Conservation (phyloP, 108 stramenopile species). For the Aurantiochytrium sp. region DNA sequence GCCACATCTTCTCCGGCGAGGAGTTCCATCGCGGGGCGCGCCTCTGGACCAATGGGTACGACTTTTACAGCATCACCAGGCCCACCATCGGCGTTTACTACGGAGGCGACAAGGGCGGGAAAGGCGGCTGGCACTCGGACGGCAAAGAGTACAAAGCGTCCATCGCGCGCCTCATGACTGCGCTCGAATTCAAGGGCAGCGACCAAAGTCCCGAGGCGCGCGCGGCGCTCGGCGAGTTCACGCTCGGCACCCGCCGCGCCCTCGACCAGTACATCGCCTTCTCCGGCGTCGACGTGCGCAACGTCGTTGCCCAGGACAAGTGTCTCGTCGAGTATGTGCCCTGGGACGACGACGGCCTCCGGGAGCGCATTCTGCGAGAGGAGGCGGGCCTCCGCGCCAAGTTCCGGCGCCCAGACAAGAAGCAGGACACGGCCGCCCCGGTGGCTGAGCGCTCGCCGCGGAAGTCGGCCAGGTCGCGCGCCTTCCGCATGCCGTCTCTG, state of each 20-base stretch:
- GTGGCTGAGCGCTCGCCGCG: too few species aligned
- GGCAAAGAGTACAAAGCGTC: conserved; percentile 36
- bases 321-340: conserved; percentile 10
- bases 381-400: not conserved
- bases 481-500: too few species aligned
- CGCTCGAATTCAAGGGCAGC: conserved; percentile 22
- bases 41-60: conserved; percentile 75
- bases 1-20: conserved; percentile 77
- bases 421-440: too few species aligned
- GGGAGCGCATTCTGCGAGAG: not conserved
- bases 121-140: conserved; percentile 50
- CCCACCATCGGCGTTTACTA: conserved; percentile 68
- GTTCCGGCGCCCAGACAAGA: too few species aligned
- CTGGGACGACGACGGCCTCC: not conserved
- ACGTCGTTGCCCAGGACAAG: not conserved
- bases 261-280: conserved; percentile 68
- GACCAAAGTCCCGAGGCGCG: conserved; percentile 31
- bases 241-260: conserved; percentile 69
- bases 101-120: conserved; percentile 59
- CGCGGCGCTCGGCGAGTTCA: conserved; percentile 74
- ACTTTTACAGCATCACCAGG: conserved; percentile 73
- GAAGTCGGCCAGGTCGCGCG: too few species aligned
- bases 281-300: conserved; percentile 60
- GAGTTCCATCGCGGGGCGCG: conserved; percentile 79
- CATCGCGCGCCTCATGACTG: conserved; percentile 38